Base-by-base conservation (phyloP, 495 filamentous ascomycete species). In the Penicillium ochrochloron region DNA sequence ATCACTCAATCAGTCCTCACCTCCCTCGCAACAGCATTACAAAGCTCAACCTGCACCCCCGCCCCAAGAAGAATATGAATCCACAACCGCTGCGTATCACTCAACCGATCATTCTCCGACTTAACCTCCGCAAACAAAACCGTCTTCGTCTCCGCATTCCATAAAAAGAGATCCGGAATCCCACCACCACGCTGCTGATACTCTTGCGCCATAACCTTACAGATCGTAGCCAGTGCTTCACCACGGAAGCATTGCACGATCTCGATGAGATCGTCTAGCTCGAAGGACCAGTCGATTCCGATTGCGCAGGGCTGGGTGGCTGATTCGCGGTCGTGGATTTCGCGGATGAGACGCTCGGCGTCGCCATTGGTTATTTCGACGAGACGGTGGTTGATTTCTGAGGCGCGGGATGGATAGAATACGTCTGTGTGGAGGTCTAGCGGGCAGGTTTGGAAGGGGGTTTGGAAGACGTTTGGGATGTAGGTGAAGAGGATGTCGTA, bases 391-490 rank as follows among this genome's bases (percentile, higher is more conserved):
- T 97, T 96, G 71, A 98, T 96, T 77, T 97, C 94, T 5, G 89
- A 92, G 27, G 89, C 86, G 9, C 95, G 86, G 35, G 88, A 85
- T 0, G 92, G 88, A 70, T 92, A 98, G 81, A 99, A 99, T 19
- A 92, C 89, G 77, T 97, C 95, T 5, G 94, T 97, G 73, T 94
- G 89, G 9, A 99, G 82, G 72, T 99, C 95, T 15, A 99, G 81
- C 1, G 95, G 95, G 69, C 92, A 96, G 0, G 92, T 97, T 72
- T 99, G 95, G 74, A 89, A 99, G 6, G 90, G 83, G 5, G 94
- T 99, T 72, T 98, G 93, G 78, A 98, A 99, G 65, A 98, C 94
- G 66, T 97, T 97, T 25, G 95, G 94, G 31, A 97, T 84, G 76
- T 96, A 97, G 37, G 93, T 84, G 78, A 97, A 98, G 7, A 99